A percentile compares a stretch with the other conserved stretches of the same genome.
Evolutionary conservation across 2,329 filamentous ascomycete species (phyloP).

Genomic region (Penicillium sp.): DNA sequence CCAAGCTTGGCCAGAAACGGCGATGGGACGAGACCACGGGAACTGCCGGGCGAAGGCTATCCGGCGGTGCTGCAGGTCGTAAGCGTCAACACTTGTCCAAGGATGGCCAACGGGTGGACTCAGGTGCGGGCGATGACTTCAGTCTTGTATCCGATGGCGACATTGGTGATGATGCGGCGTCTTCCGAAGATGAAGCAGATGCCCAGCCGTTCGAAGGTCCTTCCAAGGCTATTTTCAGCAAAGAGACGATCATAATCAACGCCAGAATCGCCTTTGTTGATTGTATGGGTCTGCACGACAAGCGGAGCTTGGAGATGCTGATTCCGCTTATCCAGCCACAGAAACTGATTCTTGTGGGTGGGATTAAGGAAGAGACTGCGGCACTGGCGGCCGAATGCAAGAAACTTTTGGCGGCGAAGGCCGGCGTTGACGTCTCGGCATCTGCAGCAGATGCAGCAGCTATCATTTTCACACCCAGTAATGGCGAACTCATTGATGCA

Average conservation of each 20-base stretch:
- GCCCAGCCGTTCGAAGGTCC: constrained; percentile 61
- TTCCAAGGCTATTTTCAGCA: constrained; percentile 69
- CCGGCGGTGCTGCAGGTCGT: constrained; percentile 46
- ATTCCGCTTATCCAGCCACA: constrained; percentile 91
- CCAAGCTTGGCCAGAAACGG: constrained; percentile 82
- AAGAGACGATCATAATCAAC: constrained; percentile 65
- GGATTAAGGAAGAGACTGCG: constrained; percentile 74
- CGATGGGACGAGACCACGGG: constrained; percentile 77
- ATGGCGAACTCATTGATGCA: constrained; percentile 77
- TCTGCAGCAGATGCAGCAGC: constrained; percentile 51
- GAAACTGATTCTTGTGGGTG: constrained; percentile 90
- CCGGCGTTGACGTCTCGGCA: constrained; percentile 27
- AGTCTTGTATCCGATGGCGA: constrained; percentile 54
- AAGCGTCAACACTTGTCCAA: constrained; percentile 60
- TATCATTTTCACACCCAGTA: constrained; percentile 77
- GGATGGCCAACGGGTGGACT: constrained; percentile 29
- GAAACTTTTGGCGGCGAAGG: constrained; percentile 57
- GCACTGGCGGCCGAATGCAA: constrained; percentile 78
- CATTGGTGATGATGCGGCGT: constrained; percentile 59
- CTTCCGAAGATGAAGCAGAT: constrained; percentile 55
- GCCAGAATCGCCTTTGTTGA: constrained; percentile 84
- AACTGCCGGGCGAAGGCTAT: constrained; percentile 36
- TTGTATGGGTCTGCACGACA: constrained; percentile 89
- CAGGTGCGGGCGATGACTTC: constrained; percentile 52
- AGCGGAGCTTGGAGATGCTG: constrained; percentile 89